Conservation (phyloP, 306 rosid species). For the Vigna nakashimae region DNA sequence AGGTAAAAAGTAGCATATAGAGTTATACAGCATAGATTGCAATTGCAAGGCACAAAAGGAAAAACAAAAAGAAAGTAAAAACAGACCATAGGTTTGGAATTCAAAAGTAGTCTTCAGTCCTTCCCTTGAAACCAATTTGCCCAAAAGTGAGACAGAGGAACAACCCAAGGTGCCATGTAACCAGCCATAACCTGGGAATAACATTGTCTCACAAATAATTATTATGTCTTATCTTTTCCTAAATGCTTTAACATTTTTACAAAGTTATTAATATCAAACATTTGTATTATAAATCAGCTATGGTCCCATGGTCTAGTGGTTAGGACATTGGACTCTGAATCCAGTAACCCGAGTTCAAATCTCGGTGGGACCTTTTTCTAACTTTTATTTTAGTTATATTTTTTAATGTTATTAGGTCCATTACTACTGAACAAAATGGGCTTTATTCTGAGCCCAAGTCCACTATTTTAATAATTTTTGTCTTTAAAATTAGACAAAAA, state of each 20-base stretch:
- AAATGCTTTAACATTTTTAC: neutral
- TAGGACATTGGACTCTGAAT: conserved; percentile 73
- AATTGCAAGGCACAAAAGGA: neutral
- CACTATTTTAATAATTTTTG: neutral
- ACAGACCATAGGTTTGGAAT: conserved; percentile 34
- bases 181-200: conserved; percentile 77
- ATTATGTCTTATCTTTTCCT: neutral
- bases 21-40: conserved; percentile 38
- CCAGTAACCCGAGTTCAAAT: conserved; percentile 64
- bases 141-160: conserved; percentile 84
- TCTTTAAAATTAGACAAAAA: neutral
- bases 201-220: neutral
- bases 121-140: conserved; percentile 97
- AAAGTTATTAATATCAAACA: too few species aligned
- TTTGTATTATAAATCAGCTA: too few species aligned
- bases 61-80: neutral
- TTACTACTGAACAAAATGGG: conserved; percentile 13
- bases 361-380: conserved; percentile 65
- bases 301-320: conserved; percentile 78
- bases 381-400: too few species aligned
- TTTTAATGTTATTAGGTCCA: too few species aligned
- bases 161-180: conserved; percentile 88
- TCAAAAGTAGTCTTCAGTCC: conserved; percentile 85
- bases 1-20: conserved; percentile 35
- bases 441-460: neutral